phyloP scores from a whole-genome alignment of 1,284 basidiomycete species.

The Pterulicium gracile region DNA sequence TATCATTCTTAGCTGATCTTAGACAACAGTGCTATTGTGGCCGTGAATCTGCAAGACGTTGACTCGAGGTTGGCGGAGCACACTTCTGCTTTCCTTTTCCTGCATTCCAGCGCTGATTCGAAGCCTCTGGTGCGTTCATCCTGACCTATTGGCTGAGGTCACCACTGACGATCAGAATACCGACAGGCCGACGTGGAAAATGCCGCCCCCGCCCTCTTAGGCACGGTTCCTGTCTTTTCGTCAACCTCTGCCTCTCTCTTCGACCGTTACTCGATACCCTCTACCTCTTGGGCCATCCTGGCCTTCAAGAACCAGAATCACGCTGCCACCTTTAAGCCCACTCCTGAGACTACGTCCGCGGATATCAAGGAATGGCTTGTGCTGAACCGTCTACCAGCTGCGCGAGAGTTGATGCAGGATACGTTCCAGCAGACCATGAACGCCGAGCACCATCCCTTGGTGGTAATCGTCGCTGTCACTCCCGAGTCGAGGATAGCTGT shows the following conservation, averaged over 20 bases:
- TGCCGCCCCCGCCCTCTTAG: constrained; percentile 42
- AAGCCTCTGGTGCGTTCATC: constrained; percentile 32
- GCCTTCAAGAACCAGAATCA: constrained; percentile 63
- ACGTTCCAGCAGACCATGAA: constrained; percentile 49
- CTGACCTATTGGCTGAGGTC: not conserved
- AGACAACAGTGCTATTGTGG: constrained; percentile 35
- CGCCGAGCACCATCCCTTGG: constrained; percentile 57
- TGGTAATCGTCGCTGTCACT: constrained; percentile 58
- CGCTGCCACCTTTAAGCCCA: constrained; percentile 24
- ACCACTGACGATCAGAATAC: not conserved
- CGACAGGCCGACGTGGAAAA: constrained; percentile 22
- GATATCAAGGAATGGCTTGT: constrained; percentile 43
- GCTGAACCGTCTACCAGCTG: constrained; percentile 57
- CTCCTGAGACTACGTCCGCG: constrained; percentile 19
- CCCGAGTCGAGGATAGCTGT: constrained; percentile 28
- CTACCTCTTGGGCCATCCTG: constrained; percentile 48
- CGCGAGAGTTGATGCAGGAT: constrained; percentile 47
- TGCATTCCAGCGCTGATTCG: constrained; percentile 41
- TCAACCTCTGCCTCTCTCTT: constrained; percentile 42
- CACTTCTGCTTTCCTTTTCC: constrained; percentile 63
- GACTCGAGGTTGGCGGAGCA: constrained; percentile 39
- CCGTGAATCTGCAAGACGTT: constrained; percentile 48
- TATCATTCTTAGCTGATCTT: no score
- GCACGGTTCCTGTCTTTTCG: constrained; percentile 56
- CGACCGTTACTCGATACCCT: constrained; percentile 38